A percentile compares a stretch with the other conserved stretches of the same genome.
Evolutionary conservation across 2,329 filamentous ascomycete species (phyloP).

Genomic region (Monosporascus cannonballus): DNA sequence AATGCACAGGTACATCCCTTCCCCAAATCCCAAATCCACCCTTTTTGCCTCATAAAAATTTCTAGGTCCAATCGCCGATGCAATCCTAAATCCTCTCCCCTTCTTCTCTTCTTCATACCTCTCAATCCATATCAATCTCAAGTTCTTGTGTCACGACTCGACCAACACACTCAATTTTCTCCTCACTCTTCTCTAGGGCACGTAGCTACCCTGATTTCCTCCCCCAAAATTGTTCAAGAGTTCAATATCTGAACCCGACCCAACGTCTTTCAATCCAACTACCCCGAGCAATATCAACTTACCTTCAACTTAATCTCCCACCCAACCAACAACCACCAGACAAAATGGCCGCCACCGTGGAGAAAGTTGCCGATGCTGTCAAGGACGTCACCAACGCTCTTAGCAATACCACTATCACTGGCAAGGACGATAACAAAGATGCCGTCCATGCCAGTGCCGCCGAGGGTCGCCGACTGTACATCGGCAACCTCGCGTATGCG

Average conservation of each 20-base stretch:
- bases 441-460: conserved; percentile 94
- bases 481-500: conserved; percentile 99
- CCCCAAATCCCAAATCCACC: background rate
- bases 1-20: conserved; percentile 5
- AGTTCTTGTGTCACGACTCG: conserved; percentile 29
- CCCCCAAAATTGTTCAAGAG: conserved; percentile 68
- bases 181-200: conserved; percentile 64
- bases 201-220: conserved; percentile 73
- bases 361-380: conserved; percentile 61
- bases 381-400: conserved; percentile 70
- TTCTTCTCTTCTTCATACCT: conserved; percentile 29
- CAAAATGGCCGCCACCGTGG: conserved; percentile 81
- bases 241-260: conserved; percentile 43
- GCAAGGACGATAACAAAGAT: conserved; percentile 59
- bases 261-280: conserved; percentile 28
- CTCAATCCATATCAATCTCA: conserved; percentile 36
- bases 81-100: conserved; percentile 21
- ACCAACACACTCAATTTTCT: conserved; percentile 32
- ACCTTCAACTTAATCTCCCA: conserved; percentile 34
- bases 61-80: conserved; percentile 26
- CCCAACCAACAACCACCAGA: conserved; percentile 33
- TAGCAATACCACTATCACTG: conserved; percentile 67
- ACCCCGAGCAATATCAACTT: conserved; percentile 21
- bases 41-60: conserved; percentile 25
- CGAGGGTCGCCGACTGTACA: conserved; percentile 98